These are phyloP conservation scores for Cystofilobasidium macerans DNA, from an alignment of 768 basidiomycete genomes.

Conservation along the genomic window DNA sequence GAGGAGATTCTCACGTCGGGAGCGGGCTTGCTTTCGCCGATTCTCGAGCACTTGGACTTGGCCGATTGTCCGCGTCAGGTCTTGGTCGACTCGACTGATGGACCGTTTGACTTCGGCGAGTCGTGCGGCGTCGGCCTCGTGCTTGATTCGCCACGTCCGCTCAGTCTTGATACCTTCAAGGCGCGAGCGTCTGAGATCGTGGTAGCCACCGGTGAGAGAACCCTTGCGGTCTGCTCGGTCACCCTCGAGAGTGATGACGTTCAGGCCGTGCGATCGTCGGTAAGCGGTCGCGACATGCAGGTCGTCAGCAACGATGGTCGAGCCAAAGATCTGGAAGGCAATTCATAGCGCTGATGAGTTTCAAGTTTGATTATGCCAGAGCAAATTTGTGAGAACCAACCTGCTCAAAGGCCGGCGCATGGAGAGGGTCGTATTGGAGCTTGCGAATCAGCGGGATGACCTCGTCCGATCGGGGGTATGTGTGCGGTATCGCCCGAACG, in stretches of 20 bases:
- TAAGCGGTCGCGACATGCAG: conserved; percentile 85
- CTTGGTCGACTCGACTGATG: conserved; percentile 66
- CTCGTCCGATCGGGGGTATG: conserved; percentile 42
- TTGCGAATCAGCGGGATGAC: conserved; percentile 50
- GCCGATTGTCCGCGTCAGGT: conserved; percentile 66
- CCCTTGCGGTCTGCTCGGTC: conserved; percentile 97
- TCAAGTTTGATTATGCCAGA: no score
- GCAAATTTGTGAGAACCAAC: conserved; percentile 26
- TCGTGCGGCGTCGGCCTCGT: conserved; percentile 53
- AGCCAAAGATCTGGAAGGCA: conserved; percentile 63
- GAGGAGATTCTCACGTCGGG: conserved; percentile 55
- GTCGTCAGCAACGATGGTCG: conserved; percentile 90
- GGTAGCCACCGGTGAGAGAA: conserved; percentile 87
- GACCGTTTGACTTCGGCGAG: conserved; percentile 63
- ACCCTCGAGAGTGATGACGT: conserved; percentile 93
- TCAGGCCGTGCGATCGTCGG: conserved; percentile 85
- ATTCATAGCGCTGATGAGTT: neutral
- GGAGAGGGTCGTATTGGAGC: conserved; percentile 59
- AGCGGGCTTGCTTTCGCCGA: conserved; percentile 59
- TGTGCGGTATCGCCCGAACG: conserved; percentile 63
- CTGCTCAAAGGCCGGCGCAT: conserved; percentile 80
- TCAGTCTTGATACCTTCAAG: conserved; percentile 75
- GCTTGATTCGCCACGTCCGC: conserved; percentile 61
- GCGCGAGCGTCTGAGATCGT: conserved; percentile 79
- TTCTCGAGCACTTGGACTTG: conserved; percentile 57